These are phyloP conservation scores for Lentinula lateritia DNA, from an alignment of 768 basidiomycete species.

Conservation along the genomic window DNA sequence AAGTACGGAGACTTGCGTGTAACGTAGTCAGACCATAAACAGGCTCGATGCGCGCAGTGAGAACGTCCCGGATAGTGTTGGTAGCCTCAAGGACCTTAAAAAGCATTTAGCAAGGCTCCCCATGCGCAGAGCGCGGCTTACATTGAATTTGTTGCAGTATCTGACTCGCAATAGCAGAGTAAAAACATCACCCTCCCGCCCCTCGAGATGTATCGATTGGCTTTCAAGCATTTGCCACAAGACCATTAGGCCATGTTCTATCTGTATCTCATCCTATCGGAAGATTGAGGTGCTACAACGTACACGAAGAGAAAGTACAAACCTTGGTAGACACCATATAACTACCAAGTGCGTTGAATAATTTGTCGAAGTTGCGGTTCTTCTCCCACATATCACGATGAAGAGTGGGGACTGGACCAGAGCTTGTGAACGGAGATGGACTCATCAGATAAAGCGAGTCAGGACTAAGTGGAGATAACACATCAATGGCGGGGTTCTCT, in stretches of 20 bases:
- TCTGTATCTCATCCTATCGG: constrained; percentile 51
- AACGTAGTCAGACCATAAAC: constrained; percentile 83
- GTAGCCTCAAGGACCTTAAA: constrained; percentile 77
- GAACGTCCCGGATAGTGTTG: constrained; percentile 70
- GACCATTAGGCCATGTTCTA: constrained; percentile 77
- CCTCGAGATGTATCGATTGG: constrained; percentile 69
- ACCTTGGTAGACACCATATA: constrained; percentile 65
- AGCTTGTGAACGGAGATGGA: constrained; percentile 49
- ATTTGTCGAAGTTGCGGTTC: constrained; percentile 61
- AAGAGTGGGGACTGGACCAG: constrained; percentile 37
- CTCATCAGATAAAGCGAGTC: constrained; percentile 45
- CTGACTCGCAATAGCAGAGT: constrained; percentile 64
- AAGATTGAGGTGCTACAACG: constrained; percentile 8
- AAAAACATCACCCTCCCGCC: constrained; percentile 75
- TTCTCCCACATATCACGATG: constrained; percentile 66
- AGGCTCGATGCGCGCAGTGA: constrained; percentile 69
- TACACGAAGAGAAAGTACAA: constrained; percentile 15
- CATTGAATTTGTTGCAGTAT: constrained; percentile 66
- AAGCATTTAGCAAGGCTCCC: neutral
- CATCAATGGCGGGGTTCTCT: constrained; percentile 48
- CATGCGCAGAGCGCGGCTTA: constrained; percentile 27
- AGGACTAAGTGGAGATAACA: constrained; percentile 53
- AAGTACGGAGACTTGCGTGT: constrained; percentile 65
- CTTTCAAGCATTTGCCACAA: constrained; percentile 81
- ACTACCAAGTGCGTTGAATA: constrained; percentile 61